Conservation (phyloP, 495 filamentous ascomycete genomes). For the Aspergillus carlsbadensis region DNA sequence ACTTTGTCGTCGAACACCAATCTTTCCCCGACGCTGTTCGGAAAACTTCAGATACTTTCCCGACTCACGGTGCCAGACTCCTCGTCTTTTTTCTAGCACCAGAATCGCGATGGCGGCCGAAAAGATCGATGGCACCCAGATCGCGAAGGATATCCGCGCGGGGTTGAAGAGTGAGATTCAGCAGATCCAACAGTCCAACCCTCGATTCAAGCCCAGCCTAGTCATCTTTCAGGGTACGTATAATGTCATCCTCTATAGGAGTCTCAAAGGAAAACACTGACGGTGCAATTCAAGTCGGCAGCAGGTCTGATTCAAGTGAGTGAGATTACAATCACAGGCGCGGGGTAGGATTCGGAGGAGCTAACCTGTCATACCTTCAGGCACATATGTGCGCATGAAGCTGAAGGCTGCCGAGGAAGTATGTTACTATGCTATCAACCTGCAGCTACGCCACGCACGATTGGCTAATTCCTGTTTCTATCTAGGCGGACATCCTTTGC, state of each 20-base stretch:
- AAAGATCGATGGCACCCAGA: constrained; percentile 94
- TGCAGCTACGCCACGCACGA: background rate
- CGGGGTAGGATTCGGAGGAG: constrained; percentile 1
- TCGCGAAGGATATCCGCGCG: constrained; percentile 86
- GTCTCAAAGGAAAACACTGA: constrained; percentile 11
- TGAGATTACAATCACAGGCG: constrained; percentile 13
- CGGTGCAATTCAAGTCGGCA: constrained; percentile 59
- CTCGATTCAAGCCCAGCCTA: constrained; percentile 81
- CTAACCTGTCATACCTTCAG: constrained; percentile 45
- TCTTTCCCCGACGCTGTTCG: constrained; percentile 10
- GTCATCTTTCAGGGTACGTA: constrained; percentile 87
- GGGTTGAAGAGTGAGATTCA: constrained; percentile 75
- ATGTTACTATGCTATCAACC: constrained; percentile 11
- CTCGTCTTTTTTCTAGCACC: constrained; percentile 25
- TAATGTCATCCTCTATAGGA: background rate
- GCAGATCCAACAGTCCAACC: constrained; percentile 74
- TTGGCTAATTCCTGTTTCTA: constrained; percentile 19
- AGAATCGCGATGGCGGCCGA: constrained; percentile 70
- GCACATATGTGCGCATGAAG: constrained; percentile 99
- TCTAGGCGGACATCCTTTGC: constrained; percentile 83
- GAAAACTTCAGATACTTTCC: constrained; percentile 22
- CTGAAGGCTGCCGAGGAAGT: constrained; percentile 95
- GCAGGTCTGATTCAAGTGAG: constrained; percentile 89
- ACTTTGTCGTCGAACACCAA: constrained; percentile 12
- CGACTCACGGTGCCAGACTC: constrained; percentile 21